A percentile compares a stretch with the other conserved stretches of the same genome.
phyloP scores from a whole-genome alignment of 169 alveolate species.

The Toxoplasma gondii region DNA sequence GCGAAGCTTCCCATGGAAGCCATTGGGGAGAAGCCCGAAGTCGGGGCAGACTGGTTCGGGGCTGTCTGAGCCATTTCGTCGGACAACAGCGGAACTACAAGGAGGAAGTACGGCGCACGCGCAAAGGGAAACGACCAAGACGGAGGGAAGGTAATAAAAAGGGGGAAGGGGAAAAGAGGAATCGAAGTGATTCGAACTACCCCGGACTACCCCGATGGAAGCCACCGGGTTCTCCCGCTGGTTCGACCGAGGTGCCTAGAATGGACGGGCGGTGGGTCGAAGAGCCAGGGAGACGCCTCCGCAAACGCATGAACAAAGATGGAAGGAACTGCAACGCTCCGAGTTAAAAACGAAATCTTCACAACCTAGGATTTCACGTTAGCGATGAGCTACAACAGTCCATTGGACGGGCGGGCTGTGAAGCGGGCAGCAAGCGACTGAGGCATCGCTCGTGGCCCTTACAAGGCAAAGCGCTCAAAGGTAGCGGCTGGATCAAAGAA shows the following conservation, averaged over 20 bases:
- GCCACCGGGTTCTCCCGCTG: neutral
- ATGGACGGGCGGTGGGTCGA: neutral
- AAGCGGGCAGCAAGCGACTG: slow-evolving; percentile 13
- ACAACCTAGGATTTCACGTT: neutral
- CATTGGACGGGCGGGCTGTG: slow-evolving; percentile 6
- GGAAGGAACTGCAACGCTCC: neutral
- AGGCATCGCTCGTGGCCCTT: neutral
- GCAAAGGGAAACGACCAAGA: neutral
- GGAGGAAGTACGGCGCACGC: neutral
- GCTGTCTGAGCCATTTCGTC: neutral
- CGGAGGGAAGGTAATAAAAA: neutral
- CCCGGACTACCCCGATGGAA: neutral
- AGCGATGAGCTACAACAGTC: neutral
- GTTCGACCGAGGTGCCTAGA: neutral
- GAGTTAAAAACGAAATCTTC: neutral
- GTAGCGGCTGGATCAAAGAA: neutral
- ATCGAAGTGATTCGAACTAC: neutral
- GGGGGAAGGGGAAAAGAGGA: neutral
- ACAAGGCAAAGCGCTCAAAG: neutral
- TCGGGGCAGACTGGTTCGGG: too few species aligned
- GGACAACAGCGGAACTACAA: neutral
- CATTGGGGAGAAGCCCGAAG: too few species aligned
- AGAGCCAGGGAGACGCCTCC: neutral
- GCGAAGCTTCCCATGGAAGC: too few species aligned
- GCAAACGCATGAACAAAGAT: neutral